These are phyloP conservation scores for Apiotrichum montevideense DNA, from an alignment of 1,284 basidiomycete genomes.

Conservation along the genomic window DNA sequence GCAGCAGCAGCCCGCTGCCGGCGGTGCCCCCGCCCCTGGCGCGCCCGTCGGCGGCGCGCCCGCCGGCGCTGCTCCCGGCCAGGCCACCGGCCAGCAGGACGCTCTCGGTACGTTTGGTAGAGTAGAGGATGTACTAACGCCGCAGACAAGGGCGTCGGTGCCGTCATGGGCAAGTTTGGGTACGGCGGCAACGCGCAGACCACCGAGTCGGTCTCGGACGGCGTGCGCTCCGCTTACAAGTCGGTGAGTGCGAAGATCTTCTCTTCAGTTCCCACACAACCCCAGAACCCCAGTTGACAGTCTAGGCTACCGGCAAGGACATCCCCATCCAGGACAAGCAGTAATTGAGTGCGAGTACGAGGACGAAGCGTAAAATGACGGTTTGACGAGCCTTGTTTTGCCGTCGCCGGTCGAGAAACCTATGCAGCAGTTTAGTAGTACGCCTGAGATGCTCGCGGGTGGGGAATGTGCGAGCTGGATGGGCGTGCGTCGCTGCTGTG, in stretches of 20 bases:
- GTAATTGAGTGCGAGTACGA: neutral
- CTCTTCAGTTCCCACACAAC: neutral
- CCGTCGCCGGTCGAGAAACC: no score
- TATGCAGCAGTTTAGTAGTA: no score
- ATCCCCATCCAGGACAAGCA: constrained; percentile 36
- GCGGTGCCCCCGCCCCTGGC: neutral
- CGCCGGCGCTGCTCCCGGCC: no score
- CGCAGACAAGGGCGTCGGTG: constrained; percentile 39
- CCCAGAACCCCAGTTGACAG: no score
- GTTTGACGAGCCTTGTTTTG: no score
- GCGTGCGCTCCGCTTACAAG: constrained; percentile 42
- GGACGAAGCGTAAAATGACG: no score
- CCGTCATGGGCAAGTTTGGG: constrained; percentile 28
- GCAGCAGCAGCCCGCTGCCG: neutral
- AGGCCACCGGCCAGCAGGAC: constrained; percentile 34
- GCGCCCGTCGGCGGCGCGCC: constrained; percentile 1
- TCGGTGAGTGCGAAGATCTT: constrained; percentile 6
- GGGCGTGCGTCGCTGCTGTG: no score
- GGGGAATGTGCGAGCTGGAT: no score
- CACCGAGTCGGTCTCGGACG: constrained; percentile 48
- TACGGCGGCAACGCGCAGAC: constrained; percentile 35
- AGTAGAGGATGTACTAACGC: neutral
- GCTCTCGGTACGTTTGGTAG: constrained; percentile 36
- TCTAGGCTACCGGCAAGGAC: constrained; percentile 37
- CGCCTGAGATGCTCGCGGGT: no score